A percentile compares a stretch with the other conserved stretches of the same genome.
Evolutionary conservation across 2,329 filamentous ascomycete genomes (phyloP).

Genomic region (Pseudopithomyces chartarum): DNA sequence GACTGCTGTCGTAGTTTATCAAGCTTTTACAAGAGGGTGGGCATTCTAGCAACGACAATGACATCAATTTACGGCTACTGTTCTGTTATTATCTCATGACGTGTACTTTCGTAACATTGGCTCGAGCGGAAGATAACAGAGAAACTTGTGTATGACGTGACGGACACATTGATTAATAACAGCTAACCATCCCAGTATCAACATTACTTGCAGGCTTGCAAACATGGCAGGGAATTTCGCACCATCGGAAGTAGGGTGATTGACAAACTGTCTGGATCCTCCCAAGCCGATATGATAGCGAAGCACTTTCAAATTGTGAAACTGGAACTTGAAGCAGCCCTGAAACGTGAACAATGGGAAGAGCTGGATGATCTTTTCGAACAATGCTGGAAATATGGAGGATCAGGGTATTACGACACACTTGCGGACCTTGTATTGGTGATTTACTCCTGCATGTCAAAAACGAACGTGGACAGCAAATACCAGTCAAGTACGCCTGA

Average conservation of each 20-base stretch:
- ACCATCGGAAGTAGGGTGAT: constrained; percentile 45
- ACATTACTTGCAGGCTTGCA: constrained; percentile 65
- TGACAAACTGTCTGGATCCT: constrained; percentile 49
- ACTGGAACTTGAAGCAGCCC: constrained; percentile 79
- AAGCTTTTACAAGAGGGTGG: constrained; percentile 38
- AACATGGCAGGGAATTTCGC: constrained; percentile 66
- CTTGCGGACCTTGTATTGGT: constrained; percentile 54
- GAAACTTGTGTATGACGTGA: constrained; percentile 45
- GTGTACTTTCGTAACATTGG: constrained; percentile 53
- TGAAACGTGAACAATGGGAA: constrained; percentile 70
- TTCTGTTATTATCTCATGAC: constrained; percentile 72
- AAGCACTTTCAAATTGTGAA: constrained; percentile 72
- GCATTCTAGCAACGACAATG: constrained; percentile 37
- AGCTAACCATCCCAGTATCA: constrained; percentile 57
- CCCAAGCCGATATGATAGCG: constrained; percentile 58
- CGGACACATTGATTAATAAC: constrained; percentile 11
- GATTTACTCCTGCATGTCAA: constrained; percentile 45
- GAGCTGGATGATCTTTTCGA: constrained; percentile 65
- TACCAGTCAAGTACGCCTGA: constrained; percentile 37
- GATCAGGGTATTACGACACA: constrained; percentile 49
- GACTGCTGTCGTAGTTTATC: constrained; percentile 44
- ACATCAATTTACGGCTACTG: constrained; percentile 64
- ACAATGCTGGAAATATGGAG: constrained; percentile 44
- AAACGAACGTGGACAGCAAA: constrained; percentile 29
- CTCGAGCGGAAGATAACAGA: constrained; percentile 50